Base-by-base conservation (phyloP, 139 green algal genomes). In the Chlamydomonas urium region DNA sequence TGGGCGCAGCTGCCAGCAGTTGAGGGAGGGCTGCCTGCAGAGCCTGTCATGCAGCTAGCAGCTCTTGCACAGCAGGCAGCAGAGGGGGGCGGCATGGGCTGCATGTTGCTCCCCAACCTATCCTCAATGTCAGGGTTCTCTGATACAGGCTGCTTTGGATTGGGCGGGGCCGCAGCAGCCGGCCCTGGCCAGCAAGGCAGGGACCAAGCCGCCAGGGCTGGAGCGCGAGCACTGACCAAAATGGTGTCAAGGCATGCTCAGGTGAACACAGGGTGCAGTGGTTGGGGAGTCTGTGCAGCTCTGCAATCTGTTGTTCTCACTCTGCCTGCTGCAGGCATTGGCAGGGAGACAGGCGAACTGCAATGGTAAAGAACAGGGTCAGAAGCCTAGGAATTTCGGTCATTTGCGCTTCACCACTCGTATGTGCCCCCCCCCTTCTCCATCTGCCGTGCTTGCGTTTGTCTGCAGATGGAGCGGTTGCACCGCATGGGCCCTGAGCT, bases 221-320 rank as follows among this genome's bases (percentile, higher is more conserved):
- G 26, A 29, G 56, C 24, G 28, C 56, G 56, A 29, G 56, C 56
- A 32, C 56, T 65, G 19, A 34, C 56, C 19, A 29, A 65, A 32
- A 65, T 65, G 56, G 56, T 65, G 26, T 65, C 56, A 8, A 29
- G n/a, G 28, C 56, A 65, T 32, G 56, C 56, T 56, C 45, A 56
- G 45, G 45, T 56, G 45, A 17, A 17, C 21, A 56, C 17, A 56
- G 17, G 17, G 21, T 21, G 17, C 45, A 26, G 45, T 56, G 45
- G 45, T 21, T 56, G 45, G 45, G 45, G 17, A 26, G 45, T 17
- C 45, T 21, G 17, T 56, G 21, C 45, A 21, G 17, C 21, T 56
- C 21, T 56, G 21, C 45, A 56, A 21, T 21, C 45, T 56, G 45
- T 26, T 56, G 17, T 21, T 56, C 21, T 17, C 21, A 56, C 45